Base-by-base conservation (phyloP, 768 basidiomycete genomes). In the Tricholoma terreum region DNA sequence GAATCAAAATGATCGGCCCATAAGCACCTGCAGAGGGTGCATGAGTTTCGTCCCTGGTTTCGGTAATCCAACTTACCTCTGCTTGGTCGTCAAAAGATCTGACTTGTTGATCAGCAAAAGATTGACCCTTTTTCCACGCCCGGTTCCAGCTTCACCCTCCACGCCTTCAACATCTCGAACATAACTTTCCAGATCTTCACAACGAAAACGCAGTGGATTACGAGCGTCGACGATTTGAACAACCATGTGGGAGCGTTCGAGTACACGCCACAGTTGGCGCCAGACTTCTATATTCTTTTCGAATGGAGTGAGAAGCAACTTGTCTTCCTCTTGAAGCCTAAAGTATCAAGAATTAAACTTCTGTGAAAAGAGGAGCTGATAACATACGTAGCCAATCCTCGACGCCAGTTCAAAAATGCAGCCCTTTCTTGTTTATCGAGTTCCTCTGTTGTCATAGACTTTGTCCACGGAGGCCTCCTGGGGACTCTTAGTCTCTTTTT, bases 271-370 rank as follows among this genome's bases (percentile, higher is more conserved):
- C 7, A 99, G 81, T 67, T 99, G 97, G 42, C 97, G 80, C 96
- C 97, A 98, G 11, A 99, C 97, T 77, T 98, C 95, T 31, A 99
- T 74, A 67, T 98, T 99, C 50, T 94, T 89, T 69, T 99, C 97
- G 66, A 97, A 99, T 4, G 94, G 96, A 0, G 95, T 96, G 1
- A 98, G 78, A n/a, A 98, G 81, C 27, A 98, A 83, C 38, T 85
- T 83, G 55, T 96, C 89, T 59, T 82, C 78, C 65, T 97, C 94
- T 68, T 96, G 93, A 11, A 98, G 77, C 56, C 94, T 97, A 56
- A 49, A 43, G 49, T 36, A 31, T 45, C n/a, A 27, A 60, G 15
- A 64, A 48, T 9, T 21, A 54, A 15, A 42, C 55, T 22, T 24
- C 9, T 49, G 46, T 27, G n/a, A 11, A 27, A 43, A 30, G 15